Base-by-base conservation (phyloP, 2,329 filamentous ascomycete genomes). In the Alternaria longipes region DNA sequence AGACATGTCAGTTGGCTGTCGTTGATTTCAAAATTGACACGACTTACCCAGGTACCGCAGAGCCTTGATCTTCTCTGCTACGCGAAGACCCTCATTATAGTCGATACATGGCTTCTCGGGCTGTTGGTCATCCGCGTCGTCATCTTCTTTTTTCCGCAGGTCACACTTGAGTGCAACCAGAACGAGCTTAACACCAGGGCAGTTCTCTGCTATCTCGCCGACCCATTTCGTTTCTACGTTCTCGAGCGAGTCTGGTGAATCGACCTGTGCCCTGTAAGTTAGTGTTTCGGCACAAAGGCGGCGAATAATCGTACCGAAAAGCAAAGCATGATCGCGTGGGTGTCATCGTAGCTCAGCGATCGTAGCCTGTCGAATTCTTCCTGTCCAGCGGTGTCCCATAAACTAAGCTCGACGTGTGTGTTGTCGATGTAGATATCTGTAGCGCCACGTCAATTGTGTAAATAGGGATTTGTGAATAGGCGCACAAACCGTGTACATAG, bases 151-250 rank as follows among this genome's bases (percentile, higher is more conserved):
- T 81, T 97, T 94, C 69, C 95, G 88, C 74, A 99, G 82, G 81
- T 99, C 95, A 83, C 95, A 99, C 83, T 99, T 99, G 70, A 99
- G 86, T 24, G 95, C 95, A 5, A 97, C 94, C 8, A 99, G 86
- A 18, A 99, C 95, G 46, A 99, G 88, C 80, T 96, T 97, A 66
- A 97, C 95, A 60, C 91, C 92, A 1, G 93, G 93, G 81, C 95
- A 98, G 82, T 99, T 97, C 82, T 99, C 95, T 65, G 94, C 92
- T 69, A 99, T 99, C 81, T 99, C 95, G 64, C 92, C 91, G 5
- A 97, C 92, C 95, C 95, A 99, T 83, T 99, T 99, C 71, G 92
- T 94, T 80, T 97, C 93, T 63, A 99, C 93, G 86, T 99, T 99
- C 80, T 99, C 95, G 63, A 99, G 88, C 3, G 94, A 97, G 80